Percentiles rank a stretch among this genome's conserved stretches.
phyloP scores from a whole-genome alignment of 1,139 yeast species.

The Saccharomyces hybrid region DNA sequence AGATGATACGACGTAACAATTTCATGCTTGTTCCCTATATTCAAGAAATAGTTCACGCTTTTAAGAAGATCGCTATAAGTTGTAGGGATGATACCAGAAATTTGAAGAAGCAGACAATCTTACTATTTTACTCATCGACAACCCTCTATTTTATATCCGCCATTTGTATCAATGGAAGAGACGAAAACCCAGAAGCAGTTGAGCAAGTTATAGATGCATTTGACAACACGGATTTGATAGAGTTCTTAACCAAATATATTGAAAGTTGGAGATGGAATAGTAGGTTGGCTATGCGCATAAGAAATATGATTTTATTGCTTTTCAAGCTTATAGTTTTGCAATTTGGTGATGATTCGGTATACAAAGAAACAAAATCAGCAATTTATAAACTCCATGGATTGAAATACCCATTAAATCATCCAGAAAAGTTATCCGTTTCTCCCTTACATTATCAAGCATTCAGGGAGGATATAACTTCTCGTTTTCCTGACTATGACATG shows the following conservation, averaged over 20 bases:
- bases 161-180: constrained; percentile 21
- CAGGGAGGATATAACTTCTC: constrained; percentile 61
- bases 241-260: constrained; percentile 42
- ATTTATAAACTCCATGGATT: constrained; percentile 41
- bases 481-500: constrained; percentile 64
- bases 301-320: constrained; percentile 49
- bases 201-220: constrained; percentile 17
- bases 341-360: constrained; percentile 50
- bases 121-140: constrained; percentile 42
- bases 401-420: constrained; percentile 28
- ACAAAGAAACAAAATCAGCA: constrained; percentile 42
- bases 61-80: constrained; percentile 20
- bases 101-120: constrained; percentile 18
- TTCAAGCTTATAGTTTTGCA: constrained; percentile 55
- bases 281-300: constrained; percentile 35
- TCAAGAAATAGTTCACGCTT: constrained; percentile 11
- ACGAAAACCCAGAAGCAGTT: constrained; percentile 10
- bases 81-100: constrained; percentile 22
- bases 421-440: constrained; percentile 44
- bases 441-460: constrained; percentile 77
- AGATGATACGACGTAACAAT: constrained; percentile 19
- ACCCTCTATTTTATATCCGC: constrained; percentile 43
- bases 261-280: constrained; percentile 63
- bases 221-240: constrained; percentile 35
- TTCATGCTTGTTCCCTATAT: constrained; percentile 12